Evolutionary conservation across 148 eudicot species (phyloP), one percentile per base, ranked within the genome.

Genomic region (Vaccinium vitisidaea): DNA sequence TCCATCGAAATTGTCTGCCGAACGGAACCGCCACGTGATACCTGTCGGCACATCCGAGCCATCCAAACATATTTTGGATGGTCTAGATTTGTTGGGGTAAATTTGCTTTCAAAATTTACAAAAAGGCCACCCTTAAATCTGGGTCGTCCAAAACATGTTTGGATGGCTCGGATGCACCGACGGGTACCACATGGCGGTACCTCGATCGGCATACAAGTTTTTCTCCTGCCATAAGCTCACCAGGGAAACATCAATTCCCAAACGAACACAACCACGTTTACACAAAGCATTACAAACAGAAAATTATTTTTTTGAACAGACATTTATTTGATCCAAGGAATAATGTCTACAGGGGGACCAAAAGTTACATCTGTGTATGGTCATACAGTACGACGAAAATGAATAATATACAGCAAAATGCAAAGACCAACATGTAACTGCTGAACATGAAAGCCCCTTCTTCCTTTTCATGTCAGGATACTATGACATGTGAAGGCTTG

Each of bases 361-460:
- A 48, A 76, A 76, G 79, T 76, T 76, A 48, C 30, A 48, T 8
- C 23, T 8, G 6, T 7, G 48, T 32, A 13, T 71, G 48, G 10
- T 19, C 9, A 39, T 36, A 73, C 21, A 18, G 11, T 32, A 75
- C 3, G 52, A 75, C 55, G 2, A 1, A 76, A 75, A 75, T 10
- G 9, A 75, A 67, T 12, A 7, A 76, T 21, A 76, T 48, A 76
- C 79, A 74, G 43, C 77, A 43, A 76, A 76, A 48, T 46, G 54
- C 79, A 48, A 48, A 75, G 52, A 75, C 54, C 79, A 48, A n/a
- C 30, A 75, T 75, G 30, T 27, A 76, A 76, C 54, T 21, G 55
- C 79, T 76, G 46, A 43, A 75, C 5, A 19, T 46, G 46, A 19
- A 75, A 52, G n/a, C 78, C 53, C 73, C 14, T 53, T 75, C 43